A percentile compares a stretch with the other conserved stretches of the same genome.
phyloP scores from a whole-genome alignment of 2,329 filamentous ascomycete species.

The Cercospora zeina region DNA sequence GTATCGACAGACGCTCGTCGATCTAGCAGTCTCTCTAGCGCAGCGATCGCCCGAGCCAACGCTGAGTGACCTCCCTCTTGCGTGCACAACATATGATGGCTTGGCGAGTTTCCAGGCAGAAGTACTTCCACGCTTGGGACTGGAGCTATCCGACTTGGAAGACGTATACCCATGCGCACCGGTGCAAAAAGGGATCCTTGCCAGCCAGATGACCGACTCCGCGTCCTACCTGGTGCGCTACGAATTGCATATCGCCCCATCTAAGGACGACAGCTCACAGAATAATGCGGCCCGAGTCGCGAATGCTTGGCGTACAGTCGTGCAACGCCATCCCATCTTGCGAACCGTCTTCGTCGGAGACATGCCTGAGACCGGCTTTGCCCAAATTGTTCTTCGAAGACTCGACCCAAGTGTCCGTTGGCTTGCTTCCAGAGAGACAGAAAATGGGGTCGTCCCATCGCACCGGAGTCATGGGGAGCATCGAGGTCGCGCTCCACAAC shows the following conservation, averaged over 20 bases:
- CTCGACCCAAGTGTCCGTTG: background rate
- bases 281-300: background rate
- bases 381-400: background rate
- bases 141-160: background rate
- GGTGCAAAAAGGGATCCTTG: background rate
- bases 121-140: background rate
- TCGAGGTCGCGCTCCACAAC: background rate
- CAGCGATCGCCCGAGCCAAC: background rate
- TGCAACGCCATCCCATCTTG: background rate
- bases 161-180: background rate
- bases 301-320: background rate
- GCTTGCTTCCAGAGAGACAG: background rate
- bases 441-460: background rate
- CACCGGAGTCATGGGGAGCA: too few species aligned
- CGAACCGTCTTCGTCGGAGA: background rate
- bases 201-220: background rate
- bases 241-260: background rate
- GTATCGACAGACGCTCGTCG: too few species aligned
- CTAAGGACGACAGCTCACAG: background rate
- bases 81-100: background rate
- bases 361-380: background rate
- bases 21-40: too few species aligned
- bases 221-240: background rate
- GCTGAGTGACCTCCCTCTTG: background rate
- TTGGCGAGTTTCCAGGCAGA: background rate